Evolutionary conservation across 352 stramenopile genomes (phyloP).

Genomic region (Thalassiosira hispida): DNA sequence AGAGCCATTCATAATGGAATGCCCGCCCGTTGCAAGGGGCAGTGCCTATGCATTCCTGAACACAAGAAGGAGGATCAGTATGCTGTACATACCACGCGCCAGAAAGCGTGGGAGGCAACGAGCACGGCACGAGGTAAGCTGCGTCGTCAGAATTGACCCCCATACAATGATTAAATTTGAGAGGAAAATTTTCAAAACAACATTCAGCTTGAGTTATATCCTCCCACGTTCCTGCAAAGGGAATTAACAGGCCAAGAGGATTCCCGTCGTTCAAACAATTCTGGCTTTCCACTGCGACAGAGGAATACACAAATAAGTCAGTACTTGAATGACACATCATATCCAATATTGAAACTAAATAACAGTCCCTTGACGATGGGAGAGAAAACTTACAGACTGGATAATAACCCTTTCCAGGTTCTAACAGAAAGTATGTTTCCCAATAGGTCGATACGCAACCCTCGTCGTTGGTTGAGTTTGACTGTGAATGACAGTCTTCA

Average conservation of each 20-base stretch:
- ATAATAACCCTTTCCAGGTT: not conserved
- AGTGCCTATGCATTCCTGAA: not conserved
- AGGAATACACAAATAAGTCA: not conserved
- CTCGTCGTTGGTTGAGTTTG: no score
- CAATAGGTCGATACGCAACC: no score
- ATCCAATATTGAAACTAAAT: no score
- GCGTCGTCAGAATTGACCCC: not conserved
- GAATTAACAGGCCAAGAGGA: not conserved
- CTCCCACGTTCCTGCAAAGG: not conserved
- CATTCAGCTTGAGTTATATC: not conserved
- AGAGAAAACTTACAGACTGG: not conserved
- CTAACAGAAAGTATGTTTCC: not conserved
- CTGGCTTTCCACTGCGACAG: not conserved
- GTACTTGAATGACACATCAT: not conserved
- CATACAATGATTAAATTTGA: not conserved
- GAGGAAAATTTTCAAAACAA: not conserved
- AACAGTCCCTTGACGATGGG: no score
- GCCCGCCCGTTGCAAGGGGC: not conserved
- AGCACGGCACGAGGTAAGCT: not conserved
- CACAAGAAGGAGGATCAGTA: not conserved
- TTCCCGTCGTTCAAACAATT: not conserved
- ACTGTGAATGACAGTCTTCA: no score
- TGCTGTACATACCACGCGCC: not conserved
- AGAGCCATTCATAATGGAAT: not conserved
- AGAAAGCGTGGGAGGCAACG: not conserved